Percentiles rank a stretch among this genome's conserved stretches.
Evolutionary conservation across 2,329 filamentous ascomycete species (phyloP).

Genomic region (Trichoderma atroviride): DNA sequence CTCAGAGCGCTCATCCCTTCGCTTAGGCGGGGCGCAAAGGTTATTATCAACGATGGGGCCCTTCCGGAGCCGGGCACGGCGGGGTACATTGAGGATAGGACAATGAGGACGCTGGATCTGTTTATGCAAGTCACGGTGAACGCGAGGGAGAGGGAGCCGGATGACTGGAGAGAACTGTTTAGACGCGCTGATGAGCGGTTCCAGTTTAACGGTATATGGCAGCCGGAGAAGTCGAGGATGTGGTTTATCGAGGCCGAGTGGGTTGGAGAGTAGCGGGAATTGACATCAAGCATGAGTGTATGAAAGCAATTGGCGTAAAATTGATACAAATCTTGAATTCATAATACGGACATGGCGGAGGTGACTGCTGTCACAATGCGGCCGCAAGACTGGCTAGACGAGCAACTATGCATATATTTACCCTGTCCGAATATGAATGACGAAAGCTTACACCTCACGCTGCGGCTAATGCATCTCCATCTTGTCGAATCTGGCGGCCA

Average conservation of each 20-base stretch:
- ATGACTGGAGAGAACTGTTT: slow-evolving; percentile 25
- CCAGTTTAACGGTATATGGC: slow-evolving; percentile 27
- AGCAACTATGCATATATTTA: background rate
- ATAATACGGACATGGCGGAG: background rate
- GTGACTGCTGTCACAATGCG: background rate
- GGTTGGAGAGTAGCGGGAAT: slow-evolving; percentile 8
- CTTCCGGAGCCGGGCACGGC: slow-evolving; percentile 32
- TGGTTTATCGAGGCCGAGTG: slow-evolving; percentile 29
- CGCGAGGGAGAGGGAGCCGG: slow-evolving; percentile 25
- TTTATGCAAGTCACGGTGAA: slow-evolving; percentile 29
- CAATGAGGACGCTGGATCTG: slow-evolving; percentile 24
- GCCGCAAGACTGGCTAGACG: background rate
- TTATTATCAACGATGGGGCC: slow-evolving; percentile 35
- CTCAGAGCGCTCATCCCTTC: slow-evolving; percentile 37
- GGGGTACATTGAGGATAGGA: slow-evolving; percentile 21
- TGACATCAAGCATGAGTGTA: background rate
- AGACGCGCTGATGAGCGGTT: slow-evolving; percentile 24
- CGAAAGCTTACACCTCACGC: background rate
- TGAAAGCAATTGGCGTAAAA: background rate
- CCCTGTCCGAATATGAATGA: background rate
- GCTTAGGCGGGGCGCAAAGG: slow-evolving; percentile 34
- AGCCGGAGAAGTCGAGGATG: slow-evolving; percentile 29
- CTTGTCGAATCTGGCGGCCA: background rate
- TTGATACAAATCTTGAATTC: background rate
- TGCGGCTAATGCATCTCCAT: slow-evolving; percentile 13